A percentile compares a stretch with the other conserved stretches of the same genome.
These are phyloP conservation scores for Leptodermis oblonga DNA, from an alignment of 257 asterid genomes.

Conservation along the genomic window DNA sequence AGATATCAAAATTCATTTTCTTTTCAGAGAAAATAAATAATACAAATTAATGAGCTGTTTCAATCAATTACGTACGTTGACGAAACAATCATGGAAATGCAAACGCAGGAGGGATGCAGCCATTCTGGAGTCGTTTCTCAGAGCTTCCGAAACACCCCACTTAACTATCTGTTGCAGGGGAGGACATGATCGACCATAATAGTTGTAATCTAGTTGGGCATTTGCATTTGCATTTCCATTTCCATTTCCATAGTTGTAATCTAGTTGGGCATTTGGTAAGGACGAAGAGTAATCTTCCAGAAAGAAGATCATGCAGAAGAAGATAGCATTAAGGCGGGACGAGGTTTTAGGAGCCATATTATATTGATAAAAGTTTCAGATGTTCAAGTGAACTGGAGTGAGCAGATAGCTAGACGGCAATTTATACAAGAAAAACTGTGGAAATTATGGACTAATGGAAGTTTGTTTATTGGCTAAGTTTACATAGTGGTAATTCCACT, in stretches of 20 bases:
- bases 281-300: too few relatives aligned
- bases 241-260: too few relatives aligned
- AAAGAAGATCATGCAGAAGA: constrained; percentile 18
- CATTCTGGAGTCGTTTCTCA: constrained; percentile 47
- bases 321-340: background rate
- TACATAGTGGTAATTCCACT: constrained; percentile 61
- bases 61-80: constrained; percentile 50
- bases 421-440: constrained; percentile 36
- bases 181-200: constrained; percentile 62
- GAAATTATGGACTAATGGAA: background rate
- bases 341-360: constrained; percentile 32
- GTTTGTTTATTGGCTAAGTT: constrained; percentile 30
- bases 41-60: background rate
- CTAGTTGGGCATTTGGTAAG: constrained; percentile 15
- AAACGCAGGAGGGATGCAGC: constrained; percentile 74
- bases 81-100: constrained; percentile 74
- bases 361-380: background rate
- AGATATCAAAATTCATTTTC: background rate
- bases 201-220: constrained; percentile 30
- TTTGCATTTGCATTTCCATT: too few relatives aligned
- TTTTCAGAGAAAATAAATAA: background rate
- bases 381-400: constrained; percentile 10
- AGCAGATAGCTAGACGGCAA: constrained; percentile 7
- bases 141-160: constrained; percentile 58
- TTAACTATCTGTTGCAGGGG: constrained; percentile 35